Base-by-base conservation (phyloP, 2,329 filamentous ascomycete genomes). In the Ascocoryne sarcoides region DNA sequence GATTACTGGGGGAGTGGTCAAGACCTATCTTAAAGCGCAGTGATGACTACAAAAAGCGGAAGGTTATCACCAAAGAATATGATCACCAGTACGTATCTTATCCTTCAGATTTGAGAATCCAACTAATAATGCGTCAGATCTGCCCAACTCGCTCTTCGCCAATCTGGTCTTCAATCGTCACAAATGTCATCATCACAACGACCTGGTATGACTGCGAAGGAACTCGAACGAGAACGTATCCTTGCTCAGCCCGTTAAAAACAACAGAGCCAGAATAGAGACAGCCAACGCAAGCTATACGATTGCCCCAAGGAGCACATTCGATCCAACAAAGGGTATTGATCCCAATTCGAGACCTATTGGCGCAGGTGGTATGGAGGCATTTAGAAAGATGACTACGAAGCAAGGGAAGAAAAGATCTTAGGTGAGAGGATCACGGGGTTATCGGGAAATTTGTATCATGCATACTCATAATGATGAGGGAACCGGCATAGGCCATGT, bases 1-100 rank as follows among this genome's bases (percentile, higher is more conserved):
- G 84, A 36, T 70, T 96, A n/a, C 71, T 95, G 42, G 86, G 85
- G 42, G 90, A 96, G 60, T 98, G 92, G 92, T 95, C 88, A 49
- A 75, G 92, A 30, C 89, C 90, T 3, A 94, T 98, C 48, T 71
- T 98, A 39, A 90, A 93, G 67, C 81, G 88, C 52, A 94, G 85
- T 46, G 88, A 95, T 55, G 88, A 95, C 62, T 95, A 93, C 68
- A 89, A 87, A 65, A 92, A 95, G 69, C 79, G 84, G 16, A 73
- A 74, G 46, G 67, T 82, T 31, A 70, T 78, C 56, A 78, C 74
- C 12, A 73, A 73, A 44, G 75, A 80, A 39, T 80, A 75, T 48
- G 76, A 82, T 57, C 71, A 77, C 52, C 65, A 71, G 76, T 80
- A 69, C 43, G 73, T 69, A 35, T 39, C n/a, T n/a, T n/a, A n/a